These are phyloP conservation scores for Aspergillus pseudonomiae DNA, from an alignment of 2,329 filamentous ascomycete genomes.

Conservation along the genomic window DNA sequence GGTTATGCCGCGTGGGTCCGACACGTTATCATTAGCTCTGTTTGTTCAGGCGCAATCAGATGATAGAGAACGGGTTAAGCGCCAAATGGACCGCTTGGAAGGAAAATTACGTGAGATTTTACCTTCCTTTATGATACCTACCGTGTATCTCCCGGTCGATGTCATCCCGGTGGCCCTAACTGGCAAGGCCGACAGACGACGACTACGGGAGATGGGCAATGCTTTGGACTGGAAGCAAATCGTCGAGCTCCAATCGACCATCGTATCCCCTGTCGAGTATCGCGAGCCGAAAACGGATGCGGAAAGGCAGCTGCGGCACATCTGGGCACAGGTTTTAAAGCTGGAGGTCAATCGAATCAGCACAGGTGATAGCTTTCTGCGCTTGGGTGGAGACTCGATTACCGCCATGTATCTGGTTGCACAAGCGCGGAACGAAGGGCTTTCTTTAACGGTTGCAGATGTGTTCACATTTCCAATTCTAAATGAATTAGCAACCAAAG, in stretches of 20 bases:
- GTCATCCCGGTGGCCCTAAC: constrained; percentile 21
- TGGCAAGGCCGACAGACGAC: constrained; percentile 28
- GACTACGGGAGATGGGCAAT: constrained; percentile 13
- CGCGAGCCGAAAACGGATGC: background rate
- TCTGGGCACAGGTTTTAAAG: background rate
- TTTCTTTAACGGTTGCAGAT: constrained; percentile 19
- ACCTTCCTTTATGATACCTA: constrained; percentile 27
- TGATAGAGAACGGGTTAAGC: background rate
- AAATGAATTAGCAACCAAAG: background rate
- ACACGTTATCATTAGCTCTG: background rate
- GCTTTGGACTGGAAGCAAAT: background rate
- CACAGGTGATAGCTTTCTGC: constrained; percentile 30
- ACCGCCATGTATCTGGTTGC: constrained; percentile 31
- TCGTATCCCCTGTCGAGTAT: background rate
- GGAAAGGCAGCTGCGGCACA: background rate
- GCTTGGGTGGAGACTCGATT: constrained; percentile 35
- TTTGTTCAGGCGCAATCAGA: background rate
- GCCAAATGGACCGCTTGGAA: background rate
- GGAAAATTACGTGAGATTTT: background rate
- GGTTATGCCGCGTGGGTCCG: background rate
- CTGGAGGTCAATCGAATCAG: constrained; percentile 14
- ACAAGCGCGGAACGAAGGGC: constrained; percentile 18
- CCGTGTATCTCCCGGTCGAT: constrained; percentile 16
- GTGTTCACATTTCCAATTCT: constrained; percentile 1
- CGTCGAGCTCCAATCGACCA: background rate